Percentiles rank a stretch among this genome's conserved stretches.
Evolutionary conservation across 495 filamentous ascomycete species (phyloP).

Genomic region (Annulohypoxylon stygium): DNA sequence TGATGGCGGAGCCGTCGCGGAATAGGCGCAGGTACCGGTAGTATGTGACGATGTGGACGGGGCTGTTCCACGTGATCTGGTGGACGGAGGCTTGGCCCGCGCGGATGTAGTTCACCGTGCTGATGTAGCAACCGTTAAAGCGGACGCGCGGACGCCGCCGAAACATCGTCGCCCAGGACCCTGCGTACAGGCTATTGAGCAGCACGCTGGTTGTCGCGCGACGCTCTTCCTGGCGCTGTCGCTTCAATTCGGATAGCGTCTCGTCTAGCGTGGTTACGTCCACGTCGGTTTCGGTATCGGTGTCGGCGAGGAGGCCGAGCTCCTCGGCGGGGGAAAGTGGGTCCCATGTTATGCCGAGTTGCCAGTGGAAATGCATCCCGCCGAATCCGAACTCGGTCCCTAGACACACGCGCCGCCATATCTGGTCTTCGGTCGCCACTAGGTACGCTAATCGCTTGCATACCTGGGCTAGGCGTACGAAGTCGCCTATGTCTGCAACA

Average conservation of each 20-base stretch:
- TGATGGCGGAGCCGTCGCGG: constrained; percentile 85
- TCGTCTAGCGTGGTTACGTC: constrained; percentile 47
- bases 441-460: constrained; percentile 90
- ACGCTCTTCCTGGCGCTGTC: constrained; percentile 48
- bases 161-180: constrained; percentile 77
- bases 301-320: constrained; percentile 12
- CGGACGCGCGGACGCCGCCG: constrained; percentile 85
- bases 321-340: constrained; percentile 62
- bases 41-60: constrained; percentile 96
- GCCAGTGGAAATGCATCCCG: constrained; percentile 87
- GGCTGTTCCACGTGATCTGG: constrained; percentile 77
- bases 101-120: constrained; percentile 93
- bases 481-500: constrained; percentile 79
- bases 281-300: constrained; percentile 10
- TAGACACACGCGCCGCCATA: constrained; percentile 85
- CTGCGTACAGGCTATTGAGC: constrained; percentile 57
- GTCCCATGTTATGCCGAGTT: constrained; percentile 72
- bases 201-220: constrained; percentile 56
- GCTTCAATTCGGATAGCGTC: constrained; percentile 47
- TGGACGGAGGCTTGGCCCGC: constrained; percentile 72
- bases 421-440: constrained; percentile 84
- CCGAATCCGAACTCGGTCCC: constrained; percentile 79
- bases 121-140: constrained; percentile 95
- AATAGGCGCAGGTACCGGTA: constrained; percentile 97
- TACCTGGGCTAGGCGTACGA: constrained; percentile 82